Percentiles rank a stretch among this genome's conserved stretches.
phyloP scores from a whole-genome alignment of 768 basidiomycete species.

The Phanerochaete sordida region DNA sequence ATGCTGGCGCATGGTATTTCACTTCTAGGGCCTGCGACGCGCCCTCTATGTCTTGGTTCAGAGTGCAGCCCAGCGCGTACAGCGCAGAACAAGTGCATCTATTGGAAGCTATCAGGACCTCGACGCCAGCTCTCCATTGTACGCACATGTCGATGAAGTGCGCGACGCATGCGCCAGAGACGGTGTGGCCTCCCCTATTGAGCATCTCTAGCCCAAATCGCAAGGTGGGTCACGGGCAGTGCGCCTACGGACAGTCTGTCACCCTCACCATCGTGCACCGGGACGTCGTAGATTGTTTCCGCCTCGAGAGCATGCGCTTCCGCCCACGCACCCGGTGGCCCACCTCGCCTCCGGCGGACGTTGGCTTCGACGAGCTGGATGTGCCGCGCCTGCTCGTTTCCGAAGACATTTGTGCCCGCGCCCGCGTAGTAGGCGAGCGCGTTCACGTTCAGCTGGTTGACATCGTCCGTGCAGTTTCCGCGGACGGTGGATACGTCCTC shows the following conservation, averaged over 20 bases:
- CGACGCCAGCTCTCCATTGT: background rate
- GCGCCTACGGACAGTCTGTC: background rate
- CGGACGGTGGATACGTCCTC: slow-evolving; percentile 17
- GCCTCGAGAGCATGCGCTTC: slow-evolving; percentile 7
- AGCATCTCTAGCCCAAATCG: slow-evolving; percentile 20
- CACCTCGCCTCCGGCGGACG: slow-evolving; percentile 2
- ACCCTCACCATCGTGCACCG: slow-evolving; percentile 18
- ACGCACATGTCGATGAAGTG: slow-evolving; percentile 23
- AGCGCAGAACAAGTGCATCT: slow-evolving; percentile 21
- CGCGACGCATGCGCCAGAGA: slow-evolving; percentile 18
- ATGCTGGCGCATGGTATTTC: slow-evolving; percentile 18
- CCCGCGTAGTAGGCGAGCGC: slow-evolving; percentile 21
- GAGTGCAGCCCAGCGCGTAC: slow-evolving; percentile 14
- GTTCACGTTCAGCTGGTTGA: slow-evolving; percentile 19
- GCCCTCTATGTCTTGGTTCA: slow-evolving; percentile 14
- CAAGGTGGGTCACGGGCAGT: background rate
- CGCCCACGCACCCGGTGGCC: background rate
- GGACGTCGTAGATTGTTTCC: slow-evolving; percentile 19
- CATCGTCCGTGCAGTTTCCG: slow-evolving; percentile 18
- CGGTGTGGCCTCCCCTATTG: slow-evolving; percentile 21
- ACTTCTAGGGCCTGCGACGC: slow-evolving; percentile 20
- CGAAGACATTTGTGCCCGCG: slow-evolving; percentile 18
- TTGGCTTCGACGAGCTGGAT: slow-evolving; percentile 19
- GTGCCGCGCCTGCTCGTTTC: slow-evolving; percentile 11
- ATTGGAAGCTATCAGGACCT: background rate